Conservation (phyloP, 345 rosid species). For the Adansonia digitata region DNA sequence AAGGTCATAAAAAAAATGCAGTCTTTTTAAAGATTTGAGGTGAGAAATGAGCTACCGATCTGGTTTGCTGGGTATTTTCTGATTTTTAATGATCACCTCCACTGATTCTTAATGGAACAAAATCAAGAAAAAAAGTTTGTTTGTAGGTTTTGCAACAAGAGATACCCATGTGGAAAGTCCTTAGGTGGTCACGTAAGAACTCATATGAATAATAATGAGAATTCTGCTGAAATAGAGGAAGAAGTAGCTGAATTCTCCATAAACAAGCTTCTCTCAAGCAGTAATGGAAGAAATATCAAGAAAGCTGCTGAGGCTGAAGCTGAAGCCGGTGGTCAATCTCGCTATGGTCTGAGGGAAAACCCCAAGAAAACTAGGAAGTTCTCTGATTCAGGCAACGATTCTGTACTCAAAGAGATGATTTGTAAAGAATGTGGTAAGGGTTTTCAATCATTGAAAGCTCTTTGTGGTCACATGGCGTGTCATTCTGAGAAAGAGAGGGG, state of each 20-base stretch:
- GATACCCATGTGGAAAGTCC: slow-evolving; percentile 73
- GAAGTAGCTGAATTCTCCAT: slow-evolving; percentile 27
- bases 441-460: slow-evolving; percentile 74
- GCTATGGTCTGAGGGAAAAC: slow-evolving; percentile 60
- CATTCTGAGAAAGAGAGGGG: slow-evolving; percentile 59
- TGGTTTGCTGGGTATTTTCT: slow-evolving; percentile 29
- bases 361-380: slow-evolving; percentile 60
- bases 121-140: slow-evolving; percentile 51
- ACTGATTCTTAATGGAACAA: slow-evolving; percentile 41
- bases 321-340: slow-evolving; percentile 33
- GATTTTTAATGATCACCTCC: slow-evolving; percentile 20
- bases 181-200: slow-evolving; percentile 89
- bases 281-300: slow-evolving; percentile 18
- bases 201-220: slow-evolving; percentile 45
- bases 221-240: slow-evolving; percentile 34
- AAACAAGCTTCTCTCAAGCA: slow-evolving; percentile 19
- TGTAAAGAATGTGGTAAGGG: slow-evolving; percentile 91
- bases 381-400: slow-evolving; percentile 39
- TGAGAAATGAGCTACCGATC: slow-evolving; percentile 24
- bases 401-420: slow-evolving; percentile 28
- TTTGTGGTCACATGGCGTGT: slow-evolving; percentile 90
- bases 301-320: slow-evolving; percentile 29
- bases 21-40: slow-evolving; percentile 36
- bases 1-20: slow-evolving; percentile 28
- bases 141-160: slow-evolving; percentile 75